These are phyloP conservation scores for Pigoraptor vietnamica DNA, from an alignment of 78 protist species.

Conservation along the genomic window DNA sequence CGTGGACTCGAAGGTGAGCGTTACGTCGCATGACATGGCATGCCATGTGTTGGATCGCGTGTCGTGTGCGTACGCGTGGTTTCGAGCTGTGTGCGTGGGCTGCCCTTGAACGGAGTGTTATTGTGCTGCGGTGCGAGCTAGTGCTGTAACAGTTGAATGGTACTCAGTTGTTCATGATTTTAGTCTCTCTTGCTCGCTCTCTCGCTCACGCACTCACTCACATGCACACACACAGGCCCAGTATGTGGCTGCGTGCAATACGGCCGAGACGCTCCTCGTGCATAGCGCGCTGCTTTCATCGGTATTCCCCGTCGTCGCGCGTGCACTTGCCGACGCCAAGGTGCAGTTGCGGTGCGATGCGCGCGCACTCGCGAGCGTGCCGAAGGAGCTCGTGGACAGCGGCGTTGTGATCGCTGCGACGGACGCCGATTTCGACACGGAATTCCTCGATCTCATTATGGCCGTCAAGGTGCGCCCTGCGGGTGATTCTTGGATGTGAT, in stretches of 20 bases:
- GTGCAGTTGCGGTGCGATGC: neutral
- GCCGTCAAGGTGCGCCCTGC: neutral
- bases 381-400: no score
- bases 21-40: no score
- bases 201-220: neutral
- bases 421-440: conserved; percentile 11
- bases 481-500: neutral
- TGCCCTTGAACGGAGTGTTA: no score
- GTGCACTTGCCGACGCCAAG: neutral
- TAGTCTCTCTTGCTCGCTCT: neutral
- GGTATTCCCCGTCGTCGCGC: neutral
- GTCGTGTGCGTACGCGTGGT: no score
- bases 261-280: conserved; percentile 74
- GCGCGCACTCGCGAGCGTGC: neutral
- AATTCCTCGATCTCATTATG: conserved; percentile 15
- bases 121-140: no score
- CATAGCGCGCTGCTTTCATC: neutral
- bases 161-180: no score
- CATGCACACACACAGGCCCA: neutral
- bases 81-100: no score
- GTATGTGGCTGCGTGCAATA: conserved; percentile 85
- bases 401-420: neutral
- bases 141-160: no score
- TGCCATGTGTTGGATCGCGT: no score
- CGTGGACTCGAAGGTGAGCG: conserved; percentile 55